Evolutionary conservation across 129 eudicot genomes (phyloP), one percentile per base, ranked within the genome.

Genomic region (Calendula officinalis): DNA sequence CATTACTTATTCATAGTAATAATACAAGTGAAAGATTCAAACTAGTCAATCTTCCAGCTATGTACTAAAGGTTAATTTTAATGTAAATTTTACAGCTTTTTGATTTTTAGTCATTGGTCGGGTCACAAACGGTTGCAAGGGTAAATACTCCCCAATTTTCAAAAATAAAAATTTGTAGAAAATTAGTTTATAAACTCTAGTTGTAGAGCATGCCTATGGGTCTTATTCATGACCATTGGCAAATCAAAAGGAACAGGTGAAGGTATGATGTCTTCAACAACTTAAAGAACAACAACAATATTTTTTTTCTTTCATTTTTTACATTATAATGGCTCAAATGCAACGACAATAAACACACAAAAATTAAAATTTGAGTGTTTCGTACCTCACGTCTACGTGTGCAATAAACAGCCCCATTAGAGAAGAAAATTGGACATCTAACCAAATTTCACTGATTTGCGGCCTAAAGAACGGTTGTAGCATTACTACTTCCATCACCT

Each of bases 341-440:
- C 1, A n/a, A 40, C 52, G 54, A 54, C 30, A 22, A 64, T 15
- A 35, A 16, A 47, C 35, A 35, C 17, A 63, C 46, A 34, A 56
- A 34, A 9, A 33, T n/a, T n/a, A n/a, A n/a, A n/a, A n/a, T n/a
- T n/a, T 57, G 54, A 57, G 66, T 17, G 14, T 4, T 8, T 4
- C 85, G 50, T 86, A 94, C 99, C 99, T 94, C 99, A 47, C 99
- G 97, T 84, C 97, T 86, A 38, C 99, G 95, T 3, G 97, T 88
- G 75, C 99, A 94, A 62, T 94, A 94, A 55, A 95, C 99, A 56
- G 97, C 95, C 48, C 99, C 99, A 56, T 77, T 79, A 36, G 99
- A 94, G 63, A 94, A 88, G 77, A 94, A 94, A 77, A 94, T 88
- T 44, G 97, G 95, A 94, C 77, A 78, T 94, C 97, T 7, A 97